Evolutionary conservation across 768 basidiomycete genomes (phyloP), one percentile per base, ranked within the genome.

Genomic region (Neoboletus magnificus): DNA sequence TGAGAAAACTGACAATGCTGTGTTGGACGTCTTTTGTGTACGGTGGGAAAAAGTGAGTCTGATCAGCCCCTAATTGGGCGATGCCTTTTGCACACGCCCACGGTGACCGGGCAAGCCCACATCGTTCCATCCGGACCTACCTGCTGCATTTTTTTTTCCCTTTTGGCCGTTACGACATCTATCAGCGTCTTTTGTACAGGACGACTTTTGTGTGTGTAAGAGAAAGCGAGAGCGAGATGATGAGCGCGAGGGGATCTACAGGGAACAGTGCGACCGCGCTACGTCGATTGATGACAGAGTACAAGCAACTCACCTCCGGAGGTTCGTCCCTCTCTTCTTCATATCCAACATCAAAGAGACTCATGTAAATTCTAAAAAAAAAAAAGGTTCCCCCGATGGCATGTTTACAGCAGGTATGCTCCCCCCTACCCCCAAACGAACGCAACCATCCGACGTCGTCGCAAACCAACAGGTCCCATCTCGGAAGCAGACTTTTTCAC

Each of bases 401-500:
- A 97, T 98, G 93, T 97, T 97, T 69, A 96, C 94, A 47, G 94
- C 95, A 57, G 92, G 88, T 82, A 59, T 55, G 54, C 23, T n/a
- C 23, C 45, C n/a, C 22, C 13, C 12, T 5, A 16, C 15, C 5
- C 15, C 8, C 18, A 36, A n/a, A n/a, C 37, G 18, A 39, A 39
- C 37, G n/a, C 33, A 5, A 5, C 5, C 10, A 30, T 12, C 30
- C 30, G 3, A 32, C 30, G 30, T 32, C 4, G 30, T 32, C 12
- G 30, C 1, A 35, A 15, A 33, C 5, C 15, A 33, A 13, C 35
- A 89, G 93, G 93, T 1, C 93, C 93, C 37, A 79, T 95, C 61
- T 86, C 90, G 52, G 93, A 97, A 73, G 84, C 87, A 53, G 93
- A 97, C 72, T 92, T 98, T 77, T 93, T 97, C 73, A 89, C 86